Base-by-base conservation (phyloP, 768 basidiomycete species). In the Mycena olivaceomarginata region DNA sequence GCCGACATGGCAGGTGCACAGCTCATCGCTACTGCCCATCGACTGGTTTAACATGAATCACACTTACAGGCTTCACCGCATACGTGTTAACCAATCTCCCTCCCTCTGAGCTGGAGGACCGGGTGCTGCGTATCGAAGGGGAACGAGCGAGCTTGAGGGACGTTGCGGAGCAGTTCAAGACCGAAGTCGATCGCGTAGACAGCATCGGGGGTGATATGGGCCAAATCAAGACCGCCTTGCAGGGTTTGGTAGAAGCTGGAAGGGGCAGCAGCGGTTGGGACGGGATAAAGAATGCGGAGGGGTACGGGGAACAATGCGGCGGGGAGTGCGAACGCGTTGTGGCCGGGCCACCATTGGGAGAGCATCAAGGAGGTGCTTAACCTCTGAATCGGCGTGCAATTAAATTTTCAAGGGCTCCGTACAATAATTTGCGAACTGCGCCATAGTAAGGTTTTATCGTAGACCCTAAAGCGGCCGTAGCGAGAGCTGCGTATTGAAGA, bases 401-500 rank as follows among this genome's bases (percentile, higher is more conserved):
- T 31, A 31, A 31, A 31, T 31, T 31, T 31, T 31, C 31, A 31
- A 31, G 31, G 2, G 31, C 31, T 31, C 31, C 4, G 31, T 31
- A 31, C 31, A 31, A 31, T 31, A 31, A 31, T 31, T 31, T 31
- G 31, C 31, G 31, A 31, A 31, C 31, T 31, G 31, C 31, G 31
- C 31, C 31, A 31, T 31, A 31, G 31, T 4, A 31, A 31, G 31
- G 31, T 31, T 31, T 31, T 4, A 31, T 31, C 4, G 31, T 31
- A 31, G 31, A 31, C 31, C 31, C 31, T 64, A 64, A n/a, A 64
- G 63, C 2, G 63, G 66, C 11, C 25, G 37, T 18, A 95, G 89
- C 2, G 89, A 89, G 25, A 97, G 89, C 48, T 94, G 88, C 2
- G 97, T 99, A 82, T 94, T 95, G 85, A 98, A 98, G 51, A 98